A percentile compares a stretch with the other conserved stretches of the same genome.
Evolutionary conservation across 2,329 filamentous ascomycete genomes (phyloP).

Genomic region (Escovopsis weberi): DNA sequence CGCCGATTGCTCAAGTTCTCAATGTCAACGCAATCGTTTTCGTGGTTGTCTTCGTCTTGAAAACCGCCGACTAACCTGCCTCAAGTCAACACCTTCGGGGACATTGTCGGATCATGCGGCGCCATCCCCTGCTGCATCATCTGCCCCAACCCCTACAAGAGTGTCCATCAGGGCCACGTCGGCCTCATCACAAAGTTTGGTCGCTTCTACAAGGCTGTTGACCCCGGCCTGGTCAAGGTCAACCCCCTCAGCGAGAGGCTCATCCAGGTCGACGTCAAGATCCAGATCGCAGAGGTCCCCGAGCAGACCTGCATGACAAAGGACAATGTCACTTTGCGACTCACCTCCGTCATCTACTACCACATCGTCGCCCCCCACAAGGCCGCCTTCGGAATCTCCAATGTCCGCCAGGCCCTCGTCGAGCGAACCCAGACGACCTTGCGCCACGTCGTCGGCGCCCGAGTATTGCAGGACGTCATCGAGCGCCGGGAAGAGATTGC

Average conservation of each 20-base stretch:
- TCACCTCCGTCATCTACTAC: constrained; percentile 98
- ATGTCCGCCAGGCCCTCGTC: constrained; percentile 88
- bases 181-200: constrained; percentile 94
- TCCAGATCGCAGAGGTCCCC: constrained; percentile 94
- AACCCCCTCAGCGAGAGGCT: constrained; percentile 88
- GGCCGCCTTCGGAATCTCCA: constrained; percentile 89
- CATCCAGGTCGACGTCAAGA: constrained; percentile 94
- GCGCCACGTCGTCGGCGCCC: constrained; percentile 88
- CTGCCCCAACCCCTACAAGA: constrained; percentile 94
- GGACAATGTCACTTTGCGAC: constrained; percentile 87
- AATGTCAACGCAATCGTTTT: no score
- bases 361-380: constrained; percentile 93
- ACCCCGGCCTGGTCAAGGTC: constrained; percentile 92
- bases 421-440: constrained; percentile 97
- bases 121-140: constrained; percentile 82
- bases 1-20: neutral
- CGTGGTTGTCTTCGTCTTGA: no score
- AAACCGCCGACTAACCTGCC: neutral
- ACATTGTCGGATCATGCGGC: constrained; percentile 61
- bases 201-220: constrained; percentile 85
- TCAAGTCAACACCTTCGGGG: constrained; percentile 57
- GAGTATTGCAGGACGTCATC: constrained; percentile 93
- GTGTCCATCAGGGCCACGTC: constrained; percentile 82
- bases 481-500: constrained; percentile 96
- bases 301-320: constrained; percentile 99